phyloP scores from a whole-genome alignment of 129 eudicot species.

The Flaveria ramosissima region DNA sequence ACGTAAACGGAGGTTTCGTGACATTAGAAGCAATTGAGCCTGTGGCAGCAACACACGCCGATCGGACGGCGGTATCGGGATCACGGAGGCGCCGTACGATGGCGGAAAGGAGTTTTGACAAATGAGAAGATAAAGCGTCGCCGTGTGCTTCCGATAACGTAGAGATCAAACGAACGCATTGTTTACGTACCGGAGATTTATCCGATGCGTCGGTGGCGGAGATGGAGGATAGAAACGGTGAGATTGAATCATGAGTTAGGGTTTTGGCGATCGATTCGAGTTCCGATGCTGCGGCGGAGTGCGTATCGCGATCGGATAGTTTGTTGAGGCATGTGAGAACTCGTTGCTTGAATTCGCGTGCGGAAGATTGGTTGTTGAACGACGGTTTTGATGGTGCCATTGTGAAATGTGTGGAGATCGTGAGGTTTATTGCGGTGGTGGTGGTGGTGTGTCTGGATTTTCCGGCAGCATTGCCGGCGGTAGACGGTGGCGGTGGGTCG shows the following conservation, averaged over 20 bases:
- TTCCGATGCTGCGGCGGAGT: conserved; percentile 71
- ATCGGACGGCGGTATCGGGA: conserved; percentile 65
- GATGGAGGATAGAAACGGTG: conserved; percentile 67
- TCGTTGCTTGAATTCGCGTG: conserved; percentile 76
- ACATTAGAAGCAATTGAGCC: conserved; percentile 56
- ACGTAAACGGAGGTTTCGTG: conserved; percentile 57
- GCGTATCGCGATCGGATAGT: conserved; percentile 88
- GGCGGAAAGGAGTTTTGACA: conserved; percentile 68
- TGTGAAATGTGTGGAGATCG: not conserved
- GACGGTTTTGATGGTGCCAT: conserved; percentile 51
- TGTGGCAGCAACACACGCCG: conserved; percentile 66
- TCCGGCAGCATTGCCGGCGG: conserved; percentile 58
- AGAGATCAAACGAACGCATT: conserved; percentile 68
- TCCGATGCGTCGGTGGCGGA: conserved; percentile 77
- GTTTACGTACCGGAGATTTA: conserved; percentile 64
- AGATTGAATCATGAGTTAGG: conserved; percentile 48
- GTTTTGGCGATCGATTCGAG: conserved; percentile 70
- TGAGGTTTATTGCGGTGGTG: not conserved
- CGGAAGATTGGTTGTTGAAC: conserved; percentile 40
- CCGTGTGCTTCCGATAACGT: conserved; percentile 67
- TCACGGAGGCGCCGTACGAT: conserved; percentile 79
- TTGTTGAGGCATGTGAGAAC: conserved; percentile 77
- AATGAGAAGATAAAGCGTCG: conserved; percentile 55
- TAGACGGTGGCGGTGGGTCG: not conserved
- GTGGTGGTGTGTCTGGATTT: conserved; percentile 50